Evolutionary conservation across 257 asterid genomes (phyloP), one percentile per base, ranked within the genome.

Genomic region (Verbena officinalis): DNA sequence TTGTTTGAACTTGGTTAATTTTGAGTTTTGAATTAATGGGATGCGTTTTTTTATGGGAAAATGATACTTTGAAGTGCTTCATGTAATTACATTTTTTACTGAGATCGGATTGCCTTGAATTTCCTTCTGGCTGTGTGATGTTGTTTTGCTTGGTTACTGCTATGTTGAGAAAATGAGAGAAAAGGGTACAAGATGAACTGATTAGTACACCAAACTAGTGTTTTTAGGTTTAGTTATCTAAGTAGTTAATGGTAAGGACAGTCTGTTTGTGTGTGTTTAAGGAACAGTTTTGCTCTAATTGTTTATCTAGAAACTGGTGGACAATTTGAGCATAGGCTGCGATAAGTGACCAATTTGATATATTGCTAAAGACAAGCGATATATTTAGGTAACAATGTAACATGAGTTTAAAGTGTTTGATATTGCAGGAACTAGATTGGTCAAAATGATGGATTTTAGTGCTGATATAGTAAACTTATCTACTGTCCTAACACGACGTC

Each of bases 1-100:
- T 65, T 23, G 24, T 27, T 63, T 10, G 13, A 24, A 55, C 17
- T 65, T 57, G n/a, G 20, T 17, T 36, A 27, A 27, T 63, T 40
- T 3, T 71, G 15, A 2, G 9, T 20, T 31, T 13, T 36, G 30
- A 23, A 33, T 38, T 24, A 31, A 3, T 20, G 14, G 17, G 50
- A 31, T 22, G 33, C 52, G 13, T 46, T 27, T 36, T 48, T 10
- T 15, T 51, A 17, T 11, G 54, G 56, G 75, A 63, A 17, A 11
- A 38, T 38, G 43, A 9, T 38, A 38, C n/a, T 43, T 55, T 44
- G 43, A 39, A 22, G 48, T 54, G 51, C 14, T 27, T 51, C 13
- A 5, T 39, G 42, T 45, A n/a, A 24, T 31, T 9, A 4, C 40
- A 27, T 4, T 61, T 45, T 62, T 62, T 22, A 62, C 54, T 22